Evolutionary conservation across 2,329 filamentous ascomycete species (phyloP).

Genomic region (Fusarium incarnatum): DNA sequence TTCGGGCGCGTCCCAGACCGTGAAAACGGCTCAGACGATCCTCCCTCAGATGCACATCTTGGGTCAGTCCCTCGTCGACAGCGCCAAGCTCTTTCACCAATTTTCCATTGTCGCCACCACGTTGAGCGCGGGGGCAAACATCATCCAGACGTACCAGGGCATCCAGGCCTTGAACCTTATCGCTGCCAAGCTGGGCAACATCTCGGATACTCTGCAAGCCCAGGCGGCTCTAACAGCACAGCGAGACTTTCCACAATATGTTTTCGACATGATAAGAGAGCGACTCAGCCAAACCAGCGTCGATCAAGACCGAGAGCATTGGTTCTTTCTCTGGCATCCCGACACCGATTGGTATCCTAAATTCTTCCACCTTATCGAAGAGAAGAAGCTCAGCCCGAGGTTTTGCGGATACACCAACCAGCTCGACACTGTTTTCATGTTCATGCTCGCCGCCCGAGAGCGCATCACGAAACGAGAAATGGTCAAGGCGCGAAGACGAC

Average conservation of each 20-base stretch:
- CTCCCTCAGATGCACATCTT: slow-evolving; percentile 52
- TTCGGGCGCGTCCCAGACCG: slow-evolving; percentile 39
- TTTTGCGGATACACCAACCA: slow-evolving; percentile 57
- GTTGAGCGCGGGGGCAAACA: slow-evolving; percentile 50
- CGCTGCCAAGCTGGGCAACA: slow-evolving; percentile 51
- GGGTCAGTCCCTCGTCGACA: slow-evolving; percentile 51
- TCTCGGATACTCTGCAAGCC: slow-evolving; percentile 49
- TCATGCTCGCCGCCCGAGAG: slow-evolving; percentile 53
- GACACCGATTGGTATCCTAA: slow-evolving; percentile 57
- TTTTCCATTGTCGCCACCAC: slow-evolving; percentile 50
- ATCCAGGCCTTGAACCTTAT: slow-evolving; percentile 52
- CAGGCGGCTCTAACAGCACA: slow-evolving; percentile 53
- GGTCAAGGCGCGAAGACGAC: slow-evolving; percentile 40
- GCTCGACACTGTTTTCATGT: slow-evolving; percentile 55
- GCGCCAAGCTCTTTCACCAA: slow-evolving; percentile 46
- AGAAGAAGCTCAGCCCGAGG: slow-evolving; percentile 49
- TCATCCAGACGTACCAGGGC: slow-evolving; percentile 53
- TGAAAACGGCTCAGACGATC: slow-evolving; percentile 40
- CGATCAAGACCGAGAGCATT: slow-evolving; percentile 50
- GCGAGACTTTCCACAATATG: slow-evolving; percentile 53
- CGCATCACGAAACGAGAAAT: slow-evolving; percentile 43
- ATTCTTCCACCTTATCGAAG: slow-evolving; percentile 54
- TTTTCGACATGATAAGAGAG: slow-evolving; percentile 54
- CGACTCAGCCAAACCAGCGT: slow-evolving; percentile 49
- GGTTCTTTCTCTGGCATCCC: slow-evolving; percentile 57